Conservation (phyloP, 768 basidiomycete genomes). For the Pleurotus salmoneostramineus region DNA sequence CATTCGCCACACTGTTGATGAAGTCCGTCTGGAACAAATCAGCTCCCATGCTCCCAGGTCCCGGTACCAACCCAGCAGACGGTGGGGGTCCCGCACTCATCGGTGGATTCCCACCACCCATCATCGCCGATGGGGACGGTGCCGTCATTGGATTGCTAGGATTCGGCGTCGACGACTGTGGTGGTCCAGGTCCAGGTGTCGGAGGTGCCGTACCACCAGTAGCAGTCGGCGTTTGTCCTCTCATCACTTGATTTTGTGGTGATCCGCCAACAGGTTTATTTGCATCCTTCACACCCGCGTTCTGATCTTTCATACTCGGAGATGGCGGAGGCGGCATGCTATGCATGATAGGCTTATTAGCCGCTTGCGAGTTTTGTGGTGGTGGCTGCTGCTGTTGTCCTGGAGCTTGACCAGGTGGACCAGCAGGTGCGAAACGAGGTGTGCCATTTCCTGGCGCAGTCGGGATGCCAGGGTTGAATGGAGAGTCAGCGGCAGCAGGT, state of each 20-base stretch:
- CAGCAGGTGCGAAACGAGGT: constrained; percentile 32
- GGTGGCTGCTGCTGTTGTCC: constrained; percentile 25
- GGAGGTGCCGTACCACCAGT: constrained; percentile 22
- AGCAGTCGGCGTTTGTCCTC: constrained; percentile 21
- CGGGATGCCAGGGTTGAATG: constrained; percentile 31
- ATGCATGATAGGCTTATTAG: constrained; percentile 27
- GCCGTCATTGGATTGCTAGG: constrained; percentile 16
- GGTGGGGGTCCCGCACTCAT: constrained; percentile 5
- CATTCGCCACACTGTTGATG: constrained; percentile 35
- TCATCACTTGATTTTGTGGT: constrained; percentile 34
- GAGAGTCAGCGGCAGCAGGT: constrained; percentile 40
- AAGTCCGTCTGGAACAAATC: constrained; percentile 35
- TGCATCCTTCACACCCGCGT: constrained; percentile 15
- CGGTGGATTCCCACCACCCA: constrained; percentile 12
- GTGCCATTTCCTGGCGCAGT: not conserved
- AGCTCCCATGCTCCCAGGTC: not conserved
- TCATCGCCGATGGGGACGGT: constrained; percentile 22
- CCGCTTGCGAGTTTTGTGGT: constrained; percentile 20
- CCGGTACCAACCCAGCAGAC: not conserved
- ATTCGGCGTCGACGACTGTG: not conserved
- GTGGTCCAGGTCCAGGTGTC: constrained; percentile 18
- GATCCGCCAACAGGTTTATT: constrained; percentile 27
- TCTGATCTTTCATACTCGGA: constrained; percentile 35
- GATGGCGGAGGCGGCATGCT: constrained; percentile 52
- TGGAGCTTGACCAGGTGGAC: constrained; percentile 23